phyloP scores from a whole-genome alignment of 2,329 filamentous ascomycete genomes.

The Calonectria ilicicola region DNA sequence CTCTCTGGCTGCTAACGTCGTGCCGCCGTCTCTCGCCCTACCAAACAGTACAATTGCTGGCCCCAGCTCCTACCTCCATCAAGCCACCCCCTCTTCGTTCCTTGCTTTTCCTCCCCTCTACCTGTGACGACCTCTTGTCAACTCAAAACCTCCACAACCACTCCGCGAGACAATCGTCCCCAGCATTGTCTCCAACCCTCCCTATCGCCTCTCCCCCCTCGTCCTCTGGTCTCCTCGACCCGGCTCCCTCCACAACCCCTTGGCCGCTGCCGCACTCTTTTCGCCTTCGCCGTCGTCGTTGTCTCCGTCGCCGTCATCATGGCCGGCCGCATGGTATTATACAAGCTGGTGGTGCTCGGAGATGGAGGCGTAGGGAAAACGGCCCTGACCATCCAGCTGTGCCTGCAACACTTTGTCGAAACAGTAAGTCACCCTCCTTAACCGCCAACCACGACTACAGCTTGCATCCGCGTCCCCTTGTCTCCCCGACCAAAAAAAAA shows the following conservation, averaged over 20 bases:
- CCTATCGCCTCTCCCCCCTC: constrained; percentile 27
- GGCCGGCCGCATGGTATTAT: constrained; percentile 94
- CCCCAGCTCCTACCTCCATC: constrained; percentile 42
- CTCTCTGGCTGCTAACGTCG: constrained; percentile 18
- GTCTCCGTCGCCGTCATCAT: constrained; percentile 60
- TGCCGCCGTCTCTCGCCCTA: constrained; percentile 31
- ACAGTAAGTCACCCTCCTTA: constrained; percentile 68
- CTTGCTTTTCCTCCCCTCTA: constrained; percentile 37
- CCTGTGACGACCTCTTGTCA: constrained; percentile 40
- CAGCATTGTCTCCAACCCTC: constrained; percentile 36
- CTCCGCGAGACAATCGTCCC: constrained; percentile 9
- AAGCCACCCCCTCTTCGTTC: constrained; percentile 45
- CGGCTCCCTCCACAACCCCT: constrained; percentile 21
- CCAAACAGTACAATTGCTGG: constrained; percentile 32
- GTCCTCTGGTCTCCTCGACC: constrained; percentile 30
- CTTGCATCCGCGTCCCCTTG: constrained; percentile 11
- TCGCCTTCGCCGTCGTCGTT: constrained; percentile 28
- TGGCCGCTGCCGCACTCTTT: constrained; percentile 25
- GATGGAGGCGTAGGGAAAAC: constrained; percentile 96
- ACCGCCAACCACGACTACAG: neutral
- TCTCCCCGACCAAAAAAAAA: neutral
- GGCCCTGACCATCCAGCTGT: constrained; percentile 94
- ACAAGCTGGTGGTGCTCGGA: constrained; percentile 95
- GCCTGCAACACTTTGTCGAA: constrained; percentile 98
- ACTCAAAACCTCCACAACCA: constrained; percentile 20